Conservation (phyloP, 225 moss, liverwort and hornwort species). For the Polytrichum formosum region DNA sequence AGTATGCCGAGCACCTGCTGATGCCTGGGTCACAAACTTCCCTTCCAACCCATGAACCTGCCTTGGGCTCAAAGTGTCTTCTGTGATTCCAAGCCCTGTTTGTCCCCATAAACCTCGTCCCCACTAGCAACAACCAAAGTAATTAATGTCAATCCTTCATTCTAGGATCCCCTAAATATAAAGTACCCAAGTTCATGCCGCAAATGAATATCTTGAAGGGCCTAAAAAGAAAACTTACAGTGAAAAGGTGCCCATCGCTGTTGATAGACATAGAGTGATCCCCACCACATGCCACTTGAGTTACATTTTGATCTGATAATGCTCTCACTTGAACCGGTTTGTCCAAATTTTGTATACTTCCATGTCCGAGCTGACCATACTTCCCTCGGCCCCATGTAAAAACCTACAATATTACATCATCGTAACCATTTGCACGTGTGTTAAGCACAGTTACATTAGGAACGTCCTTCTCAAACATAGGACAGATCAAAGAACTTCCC, state of each 20-base stretch:
- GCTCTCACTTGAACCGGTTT: constrained; percentile 51
- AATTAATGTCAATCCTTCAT: too few relatives aligned
- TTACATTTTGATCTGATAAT: constrained; percentile 47
- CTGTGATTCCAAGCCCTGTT: constrained; percentile 56
- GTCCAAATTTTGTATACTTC: constrained; percentile 30
- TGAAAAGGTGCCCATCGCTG: constrained; percentile 54
- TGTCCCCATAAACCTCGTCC: constrained; percentile 77
- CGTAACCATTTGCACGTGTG: neutral
- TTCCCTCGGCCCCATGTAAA: constrained; percentile 84
- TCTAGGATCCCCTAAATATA: too few relatives aligned
- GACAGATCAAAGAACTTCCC: too few relatives aligned
- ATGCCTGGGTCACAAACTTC: constrained; percentile 44
- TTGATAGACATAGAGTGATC: constrained; percentile 69
- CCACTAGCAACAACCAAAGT: constrained; percentile 45
- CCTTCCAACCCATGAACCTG: constrained; percentile 44
- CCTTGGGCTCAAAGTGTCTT: constrained; percentile 49
- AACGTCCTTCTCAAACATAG: too few relatives aligned
- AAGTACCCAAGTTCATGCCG: too few relatives aligned
- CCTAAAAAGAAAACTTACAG: constrained; percentile 39
- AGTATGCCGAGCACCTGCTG: constrained; percentile 76
- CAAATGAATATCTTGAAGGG: too few relatives aligned
- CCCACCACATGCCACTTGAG: constrained; percentile 73
- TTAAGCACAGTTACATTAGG: neutral
- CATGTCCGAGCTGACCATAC: constrained; percentile 84
- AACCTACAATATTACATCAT: constrained; percentile 33